Base-by-base conservation (phyloP, 768 basidiomycete genomes). In the Suillus hirtellus region DNA sequence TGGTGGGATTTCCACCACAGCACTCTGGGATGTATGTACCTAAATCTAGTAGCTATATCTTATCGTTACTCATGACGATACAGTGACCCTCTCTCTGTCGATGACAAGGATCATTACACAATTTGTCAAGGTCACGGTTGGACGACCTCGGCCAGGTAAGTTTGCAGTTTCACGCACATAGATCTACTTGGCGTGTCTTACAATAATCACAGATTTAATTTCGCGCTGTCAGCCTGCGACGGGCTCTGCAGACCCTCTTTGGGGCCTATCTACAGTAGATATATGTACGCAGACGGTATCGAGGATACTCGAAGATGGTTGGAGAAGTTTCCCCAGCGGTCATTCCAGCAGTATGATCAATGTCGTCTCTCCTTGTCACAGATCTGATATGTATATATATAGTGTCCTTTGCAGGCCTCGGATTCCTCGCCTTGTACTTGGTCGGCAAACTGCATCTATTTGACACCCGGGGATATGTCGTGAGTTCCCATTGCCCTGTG, bases 331-430 rank as follows among this genome's bases (percentile, higher is more conserved):
- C 76, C 90, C 90, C 4, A 93, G 91, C 44, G 96, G 96, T 1
- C 95, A 96, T 75, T 89, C 93, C 4, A 94, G 92, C 69, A 65
- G 94, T 95, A 76, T 62, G 89, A 77, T 24, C 1, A 11, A 21
- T 31, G 15, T 50, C 14, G 1, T 50, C 27, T 46, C 24, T 17
- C 24, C 31, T 12, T 11, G 11, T 40, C 6, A 17, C 2, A 21
- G 12, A 10, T 24, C 21, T 5, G 8, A 47, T 56, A 66, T 4
- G 63, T 21, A 21, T 15, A 19, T 56, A 60, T 53, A 11, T 67
- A 92, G 93, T 95, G 65, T 90, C 95, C 0, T 98, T 96, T 75
- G 91, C 95, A 6, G 96, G 96, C 4, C 82, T 99, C 7, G 93
- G 92, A 2, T 96, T 96, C 78, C 80, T 99, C 31, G 77, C 89